Percentiles rank a stretch among this genome's conserved stretches.
These are phyloP conservation scores for thale cress (Arabidopsis thaliana) DNA, from an alignment of 345 rosid species.

Conservation along the genomic window TAIR10.1 NC_003070.9:22367501-22368000, in stretches of 20 bases:
- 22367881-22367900: constrained; percentile 86
- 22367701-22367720: constrained; percentile 68
- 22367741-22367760: constrained; percentile 89
- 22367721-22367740: constrained; percentile 85
- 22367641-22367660: constrained; percentile 57
- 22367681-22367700: constrained; percentile 81
- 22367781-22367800: constrained; percentile 83
- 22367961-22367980: constrained; percentile 64
- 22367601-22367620: constrained; percentile 73
- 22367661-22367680: constrained; percentile 77
- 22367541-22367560: constrained; percentile 76
- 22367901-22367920: constrained; percentile 68
- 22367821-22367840: constrained; percentile 98
- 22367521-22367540: constrained; percentile 87
- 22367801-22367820: constrained; percentile 67
- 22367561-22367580: constrained; percentile 89
- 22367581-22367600: constrained; percentile 82
- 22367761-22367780: constrained; percentile 87
- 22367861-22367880: constrained; percentile 60
- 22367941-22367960: constrained; percentile 90
- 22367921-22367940: constrained; percentile 80
- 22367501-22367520: constrained; percentile 81
- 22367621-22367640: constrained; percentile 82
- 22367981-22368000: constrained; percentile 90
- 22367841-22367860: constrained; percentile 74